Evolutionary conservation across 208 protist species (phyloP).

Genomic region (Wallacemonas sp.): DNA sequence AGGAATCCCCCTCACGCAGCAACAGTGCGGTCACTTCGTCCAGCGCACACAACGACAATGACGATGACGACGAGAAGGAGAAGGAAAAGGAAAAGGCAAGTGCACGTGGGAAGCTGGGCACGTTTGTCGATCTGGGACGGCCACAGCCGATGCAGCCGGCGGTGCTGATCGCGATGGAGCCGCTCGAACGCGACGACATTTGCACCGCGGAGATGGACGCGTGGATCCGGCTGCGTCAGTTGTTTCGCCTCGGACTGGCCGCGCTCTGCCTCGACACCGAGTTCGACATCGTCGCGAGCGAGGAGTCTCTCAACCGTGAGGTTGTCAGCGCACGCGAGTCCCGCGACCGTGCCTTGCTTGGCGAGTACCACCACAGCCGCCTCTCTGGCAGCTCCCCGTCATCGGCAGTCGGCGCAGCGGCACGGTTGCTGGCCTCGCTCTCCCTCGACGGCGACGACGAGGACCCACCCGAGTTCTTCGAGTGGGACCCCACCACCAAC

Average conservation of each 20-base stretch:
- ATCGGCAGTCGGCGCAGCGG: background rate
- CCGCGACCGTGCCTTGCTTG: conserved; percentile 14
- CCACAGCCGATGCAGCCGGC: conserved; percentile 1
- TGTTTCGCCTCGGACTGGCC: conserved; percentile 17
- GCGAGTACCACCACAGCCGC: background rate
- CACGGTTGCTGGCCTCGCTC: background rate
- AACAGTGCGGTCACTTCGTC: no score
- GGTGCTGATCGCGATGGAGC: conserved; percentile 17
- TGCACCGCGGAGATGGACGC: conserved; percentile 8
- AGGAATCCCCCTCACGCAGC: no score
- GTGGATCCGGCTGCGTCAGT: conserved; percentile 8
- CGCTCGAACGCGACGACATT: conserved; percentile 10
- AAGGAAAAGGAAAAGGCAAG: no score
- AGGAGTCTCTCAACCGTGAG: conserved; percentile 16
- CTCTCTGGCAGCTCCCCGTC: conserved; percentile 9
- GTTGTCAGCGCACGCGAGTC: conserved; percentile 10
- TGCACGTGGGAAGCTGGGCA: no score
- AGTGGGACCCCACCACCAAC: conserved; percentile 78
- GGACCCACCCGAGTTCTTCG: conserved; percentile 31
- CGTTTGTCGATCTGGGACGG: no score
- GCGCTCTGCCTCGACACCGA: background rate
- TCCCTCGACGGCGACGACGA: background rate
- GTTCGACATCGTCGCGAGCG: conserved; percentile 10
- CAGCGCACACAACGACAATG: background rate
- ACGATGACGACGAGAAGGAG: background rate